These are phyloP conservation scores for Termitomyces heimii DNA, from an alignment of 768 basidiomycete genomes.

Conservation along the genomic window DNA sequence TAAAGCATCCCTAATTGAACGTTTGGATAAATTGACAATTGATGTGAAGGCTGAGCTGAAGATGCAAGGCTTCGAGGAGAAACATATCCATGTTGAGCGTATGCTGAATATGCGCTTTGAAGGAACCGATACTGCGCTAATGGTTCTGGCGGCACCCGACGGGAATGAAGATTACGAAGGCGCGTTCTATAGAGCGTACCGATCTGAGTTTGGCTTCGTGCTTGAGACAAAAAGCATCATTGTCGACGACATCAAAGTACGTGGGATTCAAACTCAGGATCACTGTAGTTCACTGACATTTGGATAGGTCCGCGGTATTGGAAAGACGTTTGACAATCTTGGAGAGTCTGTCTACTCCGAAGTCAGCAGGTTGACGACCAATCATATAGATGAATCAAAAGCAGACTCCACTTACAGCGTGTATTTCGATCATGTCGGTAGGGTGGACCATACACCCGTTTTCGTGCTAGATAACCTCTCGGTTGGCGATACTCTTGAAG, in stretches of 20 bases:
- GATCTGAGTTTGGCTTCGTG: conserved; percentile 87
- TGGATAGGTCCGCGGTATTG: conserved; percentile 75
- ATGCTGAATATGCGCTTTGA: conserved; percentile 93
- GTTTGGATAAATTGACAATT: conserved; percentile 63
- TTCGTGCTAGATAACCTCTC: conserved; percentile 61
- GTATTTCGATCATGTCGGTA: conserved; percentile 78
- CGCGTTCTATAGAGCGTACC: conserved; percentile 78
- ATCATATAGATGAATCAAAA: conserved; percentile 31
- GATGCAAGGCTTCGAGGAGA: conserved; percentile 75
- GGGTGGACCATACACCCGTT: conserved; percentile 76
- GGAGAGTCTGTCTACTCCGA: conserved; percentile 78
- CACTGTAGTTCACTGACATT: not conserved
- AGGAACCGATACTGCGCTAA: conserved; percentile 88
- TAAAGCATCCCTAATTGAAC: conserved; percentile 44
- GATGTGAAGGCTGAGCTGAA: conserved; percentile 63
- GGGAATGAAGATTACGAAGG: conserved; percentile 68
- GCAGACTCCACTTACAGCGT: conserved; percentile 57
- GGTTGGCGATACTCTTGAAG: conserved; percentile 67
- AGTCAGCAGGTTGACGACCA: conserved; percentile 46
- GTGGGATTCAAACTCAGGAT: not conserved
- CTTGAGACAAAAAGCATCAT: conserved; percentile 78
- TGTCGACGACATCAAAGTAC: conserved; percentile 87
- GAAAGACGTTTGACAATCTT: conserved; percentile 81
- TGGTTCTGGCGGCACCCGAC: conserved; percentile 68
- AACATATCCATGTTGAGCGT: conserved; percentile 69